Conservation (phyloP, 2,329 filamentous ascomycete genomes). For the Hypocreales sp. region DNA sequence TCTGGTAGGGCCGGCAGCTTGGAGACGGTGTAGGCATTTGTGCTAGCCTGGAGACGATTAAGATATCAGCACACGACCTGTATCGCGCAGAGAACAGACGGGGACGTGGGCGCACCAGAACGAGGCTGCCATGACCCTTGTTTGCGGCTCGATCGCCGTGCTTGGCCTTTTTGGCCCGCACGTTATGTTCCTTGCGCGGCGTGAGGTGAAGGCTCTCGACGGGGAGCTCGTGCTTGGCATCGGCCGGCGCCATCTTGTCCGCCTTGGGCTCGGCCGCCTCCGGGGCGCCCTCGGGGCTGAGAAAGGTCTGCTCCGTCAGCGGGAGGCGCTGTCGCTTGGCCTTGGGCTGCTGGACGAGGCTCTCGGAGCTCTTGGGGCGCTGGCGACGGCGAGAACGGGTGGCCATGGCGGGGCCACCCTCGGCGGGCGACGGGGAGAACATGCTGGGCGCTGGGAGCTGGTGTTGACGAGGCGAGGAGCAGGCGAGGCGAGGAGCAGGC, state of each 20-base stretch:
- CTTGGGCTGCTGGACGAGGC: slow-evolving; percentile 40
- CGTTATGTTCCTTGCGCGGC: slow-evolving; percentile 36
- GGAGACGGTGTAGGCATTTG: slow-evolving; percentile 70
- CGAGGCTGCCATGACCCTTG: slow-evolving; percentile 52
- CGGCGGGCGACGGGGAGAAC: slow-evolving; percentile 41
- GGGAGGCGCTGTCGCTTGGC: slow-evolving; percentile 46
- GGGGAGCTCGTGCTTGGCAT: slow-evolving; percentile 26
- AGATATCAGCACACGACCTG: slow-evolving; percentile 6
- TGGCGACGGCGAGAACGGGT: slow-evolving; percentile 47
- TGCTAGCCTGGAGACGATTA: slow-evolving; percentile 49
- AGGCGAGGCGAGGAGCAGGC: slow-evolving; percentile 4
- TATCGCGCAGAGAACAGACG: slow-evolving; percentile 4
- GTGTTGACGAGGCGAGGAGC: slow-evolving; percentile 3
- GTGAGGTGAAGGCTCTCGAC: slow-evolving; percentile 24
- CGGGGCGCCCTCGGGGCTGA: slow-evolving; percentile 31
- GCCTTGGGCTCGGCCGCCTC: slow-evolving; percentile 43
- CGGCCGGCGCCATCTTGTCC: slow-evolving; percentile 28
- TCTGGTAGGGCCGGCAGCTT: slow-evolving; percentile 74
- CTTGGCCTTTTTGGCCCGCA: slow-evolving; percentile 48
- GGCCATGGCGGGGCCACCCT: slow-evolving; percentile 37
- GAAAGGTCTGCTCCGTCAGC: slow-evolving; percentile 39
- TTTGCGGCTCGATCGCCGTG: slow-evolving; percentile 40
- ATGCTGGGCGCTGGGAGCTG: slow-evolving; percentile 21
- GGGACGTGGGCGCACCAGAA: slow-evolving; percentile 39
- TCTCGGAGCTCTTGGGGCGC: slow-evolving; percentile 40